These are phyloP conservation scores for Starmerella vitae DNA, from an alignment of 805 yeast species.

Conservation along the genomic window DNA sequence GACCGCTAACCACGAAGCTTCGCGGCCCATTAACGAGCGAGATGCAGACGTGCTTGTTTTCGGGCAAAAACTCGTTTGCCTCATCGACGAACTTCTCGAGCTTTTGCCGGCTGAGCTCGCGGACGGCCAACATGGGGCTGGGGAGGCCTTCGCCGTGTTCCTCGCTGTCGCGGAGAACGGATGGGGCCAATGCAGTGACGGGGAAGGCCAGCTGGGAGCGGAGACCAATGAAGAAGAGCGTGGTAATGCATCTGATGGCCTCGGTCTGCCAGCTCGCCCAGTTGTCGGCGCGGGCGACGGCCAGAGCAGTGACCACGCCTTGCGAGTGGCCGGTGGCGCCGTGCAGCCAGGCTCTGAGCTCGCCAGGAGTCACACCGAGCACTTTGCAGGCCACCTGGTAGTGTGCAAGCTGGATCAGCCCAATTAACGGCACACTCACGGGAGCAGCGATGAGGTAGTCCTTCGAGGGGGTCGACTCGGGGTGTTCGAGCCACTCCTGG, in stretches of 20 bases:
- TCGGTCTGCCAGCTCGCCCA: conserved; percentile 73
- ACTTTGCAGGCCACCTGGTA: conserved; percentile 76
- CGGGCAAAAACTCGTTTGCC: conserved; percentile 88
- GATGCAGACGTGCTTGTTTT: conserved; percentile 77
- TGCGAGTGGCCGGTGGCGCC: conserved; percentile 37
- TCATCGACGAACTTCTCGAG: conserved; percentile 66
- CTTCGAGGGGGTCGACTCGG: conserved; percentile 76
- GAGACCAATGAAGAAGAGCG: conserved; percentile 85
- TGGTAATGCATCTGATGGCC: conserved; percentile 64
- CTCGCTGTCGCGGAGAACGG: conserved; percentile 79
- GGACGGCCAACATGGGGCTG: conserved; percentile 90
- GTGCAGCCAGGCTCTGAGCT: conserved; percentile 48
- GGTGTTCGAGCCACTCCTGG: conserved; percentile 71
- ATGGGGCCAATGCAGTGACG: conserved; percentile 84
- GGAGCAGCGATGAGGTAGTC: conserved; percentile 85
- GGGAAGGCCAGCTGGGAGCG: conserved; percentile 86
- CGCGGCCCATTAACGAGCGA: conserved; percentile 92
- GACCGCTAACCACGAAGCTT: conserved; percentile 91
- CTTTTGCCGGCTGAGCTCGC: conserved; percentile 71
- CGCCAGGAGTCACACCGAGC: conserved; percentile 81
- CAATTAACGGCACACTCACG: conserved; percentile 92
- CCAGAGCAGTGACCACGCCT: conserved; percentile 75
- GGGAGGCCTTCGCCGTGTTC: conserved; percentile 94
- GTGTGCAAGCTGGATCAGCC: conserved; percentile 89
- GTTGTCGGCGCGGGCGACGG: conserved; percentile 63